Conservation (phyloP, 2,329 filamentous ascomycete genomes). For the Scleromitrula shiraiana region DNA sequence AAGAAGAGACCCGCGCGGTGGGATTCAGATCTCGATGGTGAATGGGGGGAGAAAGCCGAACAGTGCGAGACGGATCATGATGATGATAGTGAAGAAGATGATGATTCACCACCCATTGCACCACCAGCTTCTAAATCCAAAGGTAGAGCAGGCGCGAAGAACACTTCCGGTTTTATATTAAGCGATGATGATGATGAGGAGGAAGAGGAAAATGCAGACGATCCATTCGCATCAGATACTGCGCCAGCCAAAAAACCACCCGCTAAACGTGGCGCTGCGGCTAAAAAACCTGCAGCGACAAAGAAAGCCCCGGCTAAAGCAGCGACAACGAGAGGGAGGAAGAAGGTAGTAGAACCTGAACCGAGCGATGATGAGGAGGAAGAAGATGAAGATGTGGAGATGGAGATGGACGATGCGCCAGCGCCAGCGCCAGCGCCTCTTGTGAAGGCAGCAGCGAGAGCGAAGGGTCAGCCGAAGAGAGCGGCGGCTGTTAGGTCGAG, state of each 20-base stretch:
- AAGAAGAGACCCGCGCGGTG: slow-evolving; percentile 73
- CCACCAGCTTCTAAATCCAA: slow-evolving; percentile 24
- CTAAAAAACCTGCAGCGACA: slow-evolving; percentile 29
- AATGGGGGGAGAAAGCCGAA: slow-evolving; percentile 64
- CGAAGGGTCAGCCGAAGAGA: slow-evolving; percentile 30
- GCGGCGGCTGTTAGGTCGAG: slow-evolving; percentile 22
- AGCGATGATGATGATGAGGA: slow-evolving; percentile 41
- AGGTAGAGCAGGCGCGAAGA: slow-evolving; percentile 4
- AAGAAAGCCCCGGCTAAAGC: slow-evolving; percentile 35
- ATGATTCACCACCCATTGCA: slow-evolving; percentile 32
- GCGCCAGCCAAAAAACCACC: slow-evolving; percentile 23
- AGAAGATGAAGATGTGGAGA: slow-evolving; percentile 39
- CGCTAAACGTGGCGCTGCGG: slow-evolving; percentile 30
- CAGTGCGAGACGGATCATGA: slow-evolving; percentile 14
- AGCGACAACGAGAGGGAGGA: slow-evolving; percentile 34
- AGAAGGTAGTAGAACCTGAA: slow-evolving; percentile 30
- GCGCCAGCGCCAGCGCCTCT: no score
- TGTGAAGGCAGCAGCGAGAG: no score
- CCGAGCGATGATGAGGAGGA: slow-evolving; percentile 38
- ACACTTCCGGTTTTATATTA: background rate
- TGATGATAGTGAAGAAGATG: slow-evolving; percentile 36
- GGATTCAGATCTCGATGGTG: slow-evolving; percentile 84
- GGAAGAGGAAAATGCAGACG: no score
- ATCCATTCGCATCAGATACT: slow-evolving; percentile 30
- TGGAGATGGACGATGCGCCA: slow-evolving; percentile 38